These are phyloP conservation scores for Zymoseptoria passerinii DNA, from an alignment of 2,329 filamentous ascomycete species.

Conservation along the genomic window DNA sequence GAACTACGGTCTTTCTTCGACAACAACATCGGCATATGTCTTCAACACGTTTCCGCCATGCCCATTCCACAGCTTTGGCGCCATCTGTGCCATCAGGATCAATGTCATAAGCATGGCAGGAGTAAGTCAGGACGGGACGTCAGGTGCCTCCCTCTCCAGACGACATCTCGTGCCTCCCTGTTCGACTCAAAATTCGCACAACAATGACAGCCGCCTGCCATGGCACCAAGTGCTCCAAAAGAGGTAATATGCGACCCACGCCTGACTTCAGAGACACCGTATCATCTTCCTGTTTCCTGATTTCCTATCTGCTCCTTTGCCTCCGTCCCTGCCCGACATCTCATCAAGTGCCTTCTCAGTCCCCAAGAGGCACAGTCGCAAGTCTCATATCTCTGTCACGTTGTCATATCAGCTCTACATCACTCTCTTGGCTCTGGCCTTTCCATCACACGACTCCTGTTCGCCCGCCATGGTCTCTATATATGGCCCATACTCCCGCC, in stretches of 20 bases:
- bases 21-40: background rate
- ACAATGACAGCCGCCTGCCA: background rate
- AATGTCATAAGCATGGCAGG: background rate
- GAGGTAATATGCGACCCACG: background rate
- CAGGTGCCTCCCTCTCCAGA: background rate
- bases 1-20: background rate
- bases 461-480: slow-evolving; percentile 11
- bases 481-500: background rate
- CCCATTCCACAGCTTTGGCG: background rate
- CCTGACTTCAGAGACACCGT: background rate
- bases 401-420: background rate
- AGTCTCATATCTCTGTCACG: background rate
- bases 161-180: background rate
- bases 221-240: background rate
- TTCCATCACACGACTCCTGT: slow-evolving; percentile 6
- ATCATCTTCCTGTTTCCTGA: background rate
- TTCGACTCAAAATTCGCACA: background rate
- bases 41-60: too few species aligned
- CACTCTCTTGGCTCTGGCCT: background rate
- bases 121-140: background rate
- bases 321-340: background rate
- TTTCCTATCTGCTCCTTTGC: background rate
- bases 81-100: background rate
- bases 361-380: background rate
- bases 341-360: background rate